A percentile compares a stretch with the other conserved stretches of the same genome.
Evolutionary conservation across 345 rosid species (phyloP).

Genomic region (Camelina sativa): DNA sequence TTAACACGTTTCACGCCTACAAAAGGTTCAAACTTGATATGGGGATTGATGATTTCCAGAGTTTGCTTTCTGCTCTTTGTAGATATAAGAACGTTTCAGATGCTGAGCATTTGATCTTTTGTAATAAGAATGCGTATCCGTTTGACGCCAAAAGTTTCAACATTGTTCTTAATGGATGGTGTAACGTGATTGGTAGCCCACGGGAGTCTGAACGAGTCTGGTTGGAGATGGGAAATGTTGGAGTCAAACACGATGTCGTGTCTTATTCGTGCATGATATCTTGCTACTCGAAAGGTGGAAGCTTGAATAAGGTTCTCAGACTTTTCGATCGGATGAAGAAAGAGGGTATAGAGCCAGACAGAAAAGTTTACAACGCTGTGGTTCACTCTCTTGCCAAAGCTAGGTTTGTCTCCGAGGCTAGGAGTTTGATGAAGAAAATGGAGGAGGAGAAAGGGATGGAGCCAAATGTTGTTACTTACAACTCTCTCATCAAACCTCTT

Average conservation of each 20-base stretch:
- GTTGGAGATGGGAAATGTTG: conserved; percentile 80
- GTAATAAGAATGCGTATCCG: conserved; percentile 70
- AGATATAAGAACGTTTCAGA: conserved; percentile 93
- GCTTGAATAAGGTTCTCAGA: conserved; percentile 70
- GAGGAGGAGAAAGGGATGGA: conserved; percentile 67
- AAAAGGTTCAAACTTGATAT: conserved; percentile 64
- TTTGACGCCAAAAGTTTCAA: conserved; percentile 81
- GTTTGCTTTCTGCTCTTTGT: conserved; percentile 88
- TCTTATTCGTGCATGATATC: conserved; percentile 74
- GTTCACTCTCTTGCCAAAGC: conserved; percentile 82
- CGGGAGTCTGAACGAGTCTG: conserved; percentile 80
- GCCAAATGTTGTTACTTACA: conserved; percentile 73
- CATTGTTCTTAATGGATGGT: conserved; percentile 88
- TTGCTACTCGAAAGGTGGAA: conserved; percentile 79
- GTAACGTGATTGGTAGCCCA: conserved; percentile 77
- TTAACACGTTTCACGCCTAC: conserved; percentile 76
- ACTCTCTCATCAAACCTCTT: conserved; percentile 81
- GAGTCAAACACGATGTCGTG: conserved; percentile 66
- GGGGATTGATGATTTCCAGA: conserved; percentile 81
- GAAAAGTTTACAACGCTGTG: conserved; percentile 85
- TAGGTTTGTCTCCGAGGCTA: conserved; percentile 71
- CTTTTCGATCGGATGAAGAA: conserved; percentile 68
- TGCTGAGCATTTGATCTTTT: conserved; percentile 87
- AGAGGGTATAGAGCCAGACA: conserved; percentile 66
- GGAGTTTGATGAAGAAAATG: conserved; percentile 67